Evolutionary conservation across 164 flowering plant genomes (phyloP).

Genomic region (Liriodendron chinense): DNA sequence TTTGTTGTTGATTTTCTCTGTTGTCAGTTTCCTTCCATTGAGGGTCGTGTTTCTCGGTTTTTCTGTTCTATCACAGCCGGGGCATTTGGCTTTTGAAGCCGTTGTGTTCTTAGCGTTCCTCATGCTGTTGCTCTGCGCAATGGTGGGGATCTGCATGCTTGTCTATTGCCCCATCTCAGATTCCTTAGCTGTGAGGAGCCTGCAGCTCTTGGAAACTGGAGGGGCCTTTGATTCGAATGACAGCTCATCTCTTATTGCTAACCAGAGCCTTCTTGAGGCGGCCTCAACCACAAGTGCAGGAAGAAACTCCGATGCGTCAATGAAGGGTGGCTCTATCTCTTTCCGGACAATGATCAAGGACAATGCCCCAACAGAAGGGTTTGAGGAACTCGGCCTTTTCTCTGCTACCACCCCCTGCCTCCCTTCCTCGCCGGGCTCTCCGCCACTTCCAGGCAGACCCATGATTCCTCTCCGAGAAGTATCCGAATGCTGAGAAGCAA

Average conservation of each 20-base stretch:
- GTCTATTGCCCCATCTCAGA: constrained; percentile 87
- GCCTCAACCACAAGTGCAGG: constrained; percentile 37
- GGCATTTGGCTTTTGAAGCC: constrained; percentile 53
- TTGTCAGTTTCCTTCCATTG: constrained; percentile 65
- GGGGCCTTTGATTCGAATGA: constrained; percentile 41
- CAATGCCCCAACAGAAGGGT: constrained; percentile 31
- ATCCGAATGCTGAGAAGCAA: constrained; percentile 6
- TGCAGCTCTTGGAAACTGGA: constrained; percentile 54
- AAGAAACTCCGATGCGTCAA: constrained; percentile 63
- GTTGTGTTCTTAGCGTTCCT: constrained; percentile 76
- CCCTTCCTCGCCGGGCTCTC: constrained; percentile 32
- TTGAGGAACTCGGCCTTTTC: constrained; percentile 32
- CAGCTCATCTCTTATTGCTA: constrained; percentile 56
- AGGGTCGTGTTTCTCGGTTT: constrained; percentile 84
- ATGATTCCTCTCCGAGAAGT: constrained; percentile 21
- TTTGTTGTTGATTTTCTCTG: constrained; percentile 59
- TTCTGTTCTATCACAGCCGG: constrained; percentile 67
- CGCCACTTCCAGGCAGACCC: constrained; percentile 29
- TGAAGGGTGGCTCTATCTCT: constrained; percentile 79
- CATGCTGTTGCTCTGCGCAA: constrained; percentile 58
- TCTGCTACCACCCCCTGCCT: constrained; percentile 18
- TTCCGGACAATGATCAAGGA: constrained; percentile 61
- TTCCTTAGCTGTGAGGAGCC: constrained; percentile 60
- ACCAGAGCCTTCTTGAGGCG: constrained; percentile 47
- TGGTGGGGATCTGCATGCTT: constrained; percentile 69